Evolutionary conservation across 208 protist genomes (phyloP), one percentile per base, ranked within the genome.

Genomic region (Ichthyophonus hoferi): DNA sequence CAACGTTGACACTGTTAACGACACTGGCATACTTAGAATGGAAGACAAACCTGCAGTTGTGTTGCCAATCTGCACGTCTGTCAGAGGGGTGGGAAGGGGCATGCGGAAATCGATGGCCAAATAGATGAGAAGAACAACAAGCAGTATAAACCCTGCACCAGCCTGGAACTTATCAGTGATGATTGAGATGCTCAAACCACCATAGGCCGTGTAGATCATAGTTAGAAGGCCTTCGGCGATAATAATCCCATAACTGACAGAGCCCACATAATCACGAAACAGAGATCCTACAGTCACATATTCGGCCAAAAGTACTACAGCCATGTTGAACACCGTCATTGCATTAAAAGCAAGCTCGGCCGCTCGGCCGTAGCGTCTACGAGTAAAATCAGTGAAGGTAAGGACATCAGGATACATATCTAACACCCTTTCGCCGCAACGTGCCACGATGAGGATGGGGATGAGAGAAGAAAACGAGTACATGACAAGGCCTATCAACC

Each of bases 21-120:
- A 86, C 37, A 86, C 24, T 43, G 82, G 82, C 82, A 86, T 86
- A 7, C 40, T 41, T 1, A 67, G 31, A 76, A 86, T 42, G 40
- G 82, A 86, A n/a, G 82, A 86, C 2, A 35, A 86, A 7, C 82
- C 82, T 37, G 39, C 39, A 12, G 43, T 43, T n/a, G 79, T 84
- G 31, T 7, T 37, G 7, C 79, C 79, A 37, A 84, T 84, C 77
- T 81, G 77, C 17, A 38, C 77, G 35, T 37, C 34, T 7, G 77
- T 81, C 33, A 81, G 7, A 37, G 77, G 77, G 35, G 77, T 81
- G 77, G 77, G 77, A 14, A 81, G 0, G 77, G 17, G 31, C 7
- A 33, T 14, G 12, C 35, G n/a, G 33, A 84, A 84, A 37, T 38
- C 39, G 2, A 33, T 31, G 42, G 79, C 79, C n/a, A 84, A 12